Percentiles rank a stretch among this genome's conserved stretches.
Conservation (phyloP, 2,329 filamentous ascomycete species). For the Aspergillus oerlinghausenensis region DNA sequence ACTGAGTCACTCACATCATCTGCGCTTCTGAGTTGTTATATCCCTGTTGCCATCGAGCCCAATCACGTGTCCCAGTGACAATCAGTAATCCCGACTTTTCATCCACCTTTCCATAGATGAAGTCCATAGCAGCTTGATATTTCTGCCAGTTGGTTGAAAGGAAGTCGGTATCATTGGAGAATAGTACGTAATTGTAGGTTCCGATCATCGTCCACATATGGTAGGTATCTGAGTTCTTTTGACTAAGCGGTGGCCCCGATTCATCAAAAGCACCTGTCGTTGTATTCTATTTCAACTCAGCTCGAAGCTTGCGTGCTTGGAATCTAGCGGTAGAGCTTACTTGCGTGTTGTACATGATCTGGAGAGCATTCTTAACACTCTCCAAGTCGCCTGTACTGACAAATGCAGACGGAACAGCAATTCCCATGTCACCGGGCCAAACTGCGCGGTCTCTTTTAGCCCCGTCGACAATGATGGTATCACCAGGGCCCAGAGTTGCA, state of each 20-base stretch:
- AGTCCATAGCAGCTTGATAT: slow-evolving; percentile 47
- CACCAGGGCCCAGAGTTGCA: slow-evolving; percentile 35
- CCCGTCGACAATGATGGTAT: slow-evolving; percentile 42
- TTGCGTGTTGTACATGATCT: slow-evolving; percentile 46
- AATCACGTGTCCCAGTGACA: slow-evolving; percentile 48
- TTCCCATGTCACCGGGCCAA: slow-evolving; percentile 49
- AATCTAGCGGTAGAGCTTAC: slow-evolving; percentile 10
- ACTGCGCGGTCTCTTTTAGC: slow-evolving; percentile 42
- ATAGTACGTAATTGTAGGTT: slow-evolving; percentile 56
- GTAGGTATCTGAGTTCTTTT: slow-evolving; percentile 32
- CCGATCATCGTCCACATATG: slow-evolving; percentile 54
- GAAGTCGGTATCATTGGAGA: slow-evolving; percentile 49
- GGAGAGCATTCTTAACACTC: slow-evolving; percentile 45
- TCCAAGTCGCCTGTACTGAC: slow-evolving; percentile 43
- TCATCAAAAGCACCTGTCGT: slow-evolving; percentile 33
- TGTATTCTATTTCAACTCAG: slow-evolving; percentile 13
- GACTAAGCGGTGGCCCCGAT: slow-evolving; percentile 31
- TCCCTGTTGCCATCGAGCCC: slow-evolving; percentile 49
- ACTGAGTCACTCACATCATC: slow-evolving; percentile 37
- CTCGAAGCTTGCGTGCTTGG: background rate
- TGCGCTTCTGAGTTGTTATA: slow-evolving; percentile 50
- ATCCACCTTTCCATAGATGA: slow-evolving; percentile 42
- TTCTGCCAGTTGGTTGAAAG: slow-evolving; percentile 45
- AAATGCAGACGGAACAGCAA: slow-evolving; percentile 44
- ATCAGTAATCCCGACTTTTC: slow-evolving; percentile 45